phyloP scores from a whole-genome alignment of 495 filamentous ascomycete species.

The Lophiotrema nucula region DNA sequence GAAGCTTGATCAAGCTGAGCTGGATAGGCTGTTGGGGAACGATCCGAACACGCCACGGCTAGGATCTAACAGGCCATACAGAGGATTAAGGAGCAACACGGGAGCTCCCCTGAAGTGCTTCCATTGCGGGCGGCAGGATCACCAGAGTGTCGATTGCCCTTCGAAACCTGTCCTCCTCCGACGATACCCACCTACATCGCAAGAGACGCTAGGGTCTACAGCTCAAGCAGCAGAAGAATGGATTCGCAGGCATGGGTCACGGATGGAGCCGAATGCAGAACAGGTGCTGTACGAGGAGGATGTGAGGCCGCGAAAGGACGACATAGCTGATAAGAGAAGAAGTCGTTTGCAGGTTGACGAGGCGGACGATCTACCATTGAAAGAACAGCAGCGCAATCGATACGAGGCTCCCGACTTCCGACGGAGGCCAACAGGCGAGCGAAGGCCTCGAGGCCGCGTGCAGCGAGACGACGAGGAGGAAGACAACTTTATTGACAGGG shows the following conservation, averaged over 20 bases:
- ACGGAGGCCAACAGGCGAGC: neutral
- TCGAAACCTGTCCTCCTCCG: conserved; percentile 1
- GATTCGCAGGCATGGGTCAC: neutral
- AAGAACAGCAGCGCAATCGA: conserved; percentile 6
- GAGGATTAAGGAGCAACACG: too few relatives aligned
- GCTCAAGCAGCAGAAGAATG: conserved; percentile 15
- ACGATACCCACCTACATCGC: neutral
- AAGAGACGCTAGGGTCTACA: neutral
- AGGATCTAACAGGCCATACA: neutral
- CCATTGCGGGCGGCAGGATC: conserved; percentile 5
- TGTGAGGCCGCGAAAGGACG: neutral
- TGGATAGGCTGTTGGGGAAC: conserved; percentile 3
- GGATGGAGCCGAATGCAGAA: neutral
- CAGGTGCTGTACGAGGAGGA: neutral
- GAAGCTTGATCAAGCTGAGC: conserved; percentile 14
- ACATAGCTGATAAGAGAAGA: conserved; percentile 8
- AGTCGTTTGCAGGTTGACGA: conserved; percentile 19
- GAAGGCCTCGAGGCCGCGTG: conserved; percentile 2
- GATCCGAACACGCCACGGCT: neutral
- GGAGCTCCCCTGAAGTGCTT: conserved; percentile 19
- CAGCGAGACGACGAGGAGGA: conserved; percentile 25
- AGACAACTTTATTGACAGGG: conserved; percentile 14
- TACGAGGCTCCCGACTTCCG: conserved; percentile 16
- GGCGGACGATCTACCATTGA: neutral
- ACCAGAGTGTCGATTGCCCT: conserved; percentile 13